phyloP scores from a whole-genome alignment of 2,329 filamentous ascomycete genomes.

The Zasmidium citrigriseum region DNA sequence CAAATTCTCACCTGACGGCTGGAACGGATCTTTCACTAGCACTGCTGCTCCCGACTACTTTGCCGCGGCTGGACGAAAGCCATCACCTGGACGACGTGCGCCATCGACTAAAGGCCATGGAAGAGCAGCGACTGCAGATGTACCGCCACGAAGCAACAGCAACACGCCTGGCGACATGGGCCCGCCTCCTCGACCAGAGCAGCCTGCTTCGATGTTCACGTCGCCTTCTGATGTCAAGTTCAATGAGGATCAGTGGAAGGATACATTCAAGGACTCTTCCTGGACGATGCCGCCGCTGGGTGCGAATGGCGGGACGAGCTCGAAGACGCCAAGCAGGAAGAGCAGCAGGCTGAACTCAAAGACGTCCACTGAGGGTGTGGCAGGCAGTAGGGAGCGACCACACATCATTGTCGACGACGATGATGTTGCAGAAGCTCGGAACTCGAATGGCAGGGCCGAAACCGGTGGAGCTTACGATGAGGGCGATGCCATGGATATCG shows the following conservation, averaged over 20 bases:
- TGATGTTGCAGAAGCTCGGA: conserved; percentile 14
- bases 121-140: conserved; percentile 18
- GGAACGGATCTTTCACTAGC: conserved; percentile 46
- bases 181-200: conserved; percentile 5
- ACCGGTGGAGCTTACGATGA: conserved; percentile 8
- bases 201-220: conserved; percentile 5
- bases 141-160: conserved; percentile 11
- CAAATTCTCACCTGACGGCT: conserved; percentile 49
- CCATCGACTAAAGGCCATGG: conserved; percentile 12
- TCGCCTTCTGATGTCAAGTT: conserved; percentile 35
- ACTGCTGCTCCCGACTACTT: conserved; percentile 43
- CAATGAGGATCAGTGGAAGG: conserved; percentile 44
- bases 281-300: conserved; percentile 13
- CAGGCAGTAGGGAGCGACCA: conserved; percentile 22
- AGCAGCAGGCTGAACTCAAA: conserved; percentile 22
- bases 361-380: conserved; percentile 8
- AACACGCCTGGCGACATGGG: conserved; percentile 11
- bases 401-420: conserved; percentile 35
- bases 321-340: conserved; percentile 32
- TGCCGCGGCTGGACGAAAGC: conserved; percentile 23
- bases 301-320: conserved; percentile 28
- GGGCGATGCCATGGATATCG: conserved; percentile 51
- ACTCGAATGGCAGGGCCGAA: neutral
- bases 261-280: conserved; percentile 45
- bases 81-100: conserved; percentile 18